phyloP scores from a whole-genome alignment of 2,329 filamentous ascomycete species.

The Esteya vermicola region DNA sequence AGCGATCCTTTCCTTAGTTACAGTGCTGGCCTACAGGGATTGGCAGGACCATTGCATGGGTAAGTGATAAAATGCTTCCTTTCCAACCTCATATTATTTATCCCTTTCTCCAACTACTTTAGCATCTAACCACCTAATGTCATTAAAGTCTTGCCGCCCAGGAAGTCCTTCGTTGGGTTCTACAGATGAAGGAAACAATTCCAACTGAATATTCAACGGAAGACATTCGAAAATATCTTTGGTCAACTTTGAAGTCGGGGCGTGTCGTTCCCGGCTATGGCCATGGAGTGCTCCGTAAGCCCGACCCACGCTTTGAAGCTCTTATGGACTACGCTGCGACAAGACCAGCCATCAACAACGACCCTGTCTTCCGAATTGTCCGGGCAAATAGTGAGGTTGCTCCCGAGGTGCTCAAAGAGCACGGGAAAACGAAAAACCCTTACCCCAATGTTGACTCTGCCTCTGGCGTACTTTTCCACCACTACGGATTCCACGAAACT shows the following conservation, averaged over 20 bases:
- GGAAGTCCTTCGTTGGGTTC: constrained; percentile 91
- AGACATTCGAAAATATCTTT: constrained; percentile 81
- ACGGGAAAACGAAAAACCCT: constrained; percentile 97
- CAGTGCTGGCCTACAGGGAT: constrained; percentile 85
- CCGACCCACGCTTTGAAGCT: constrained; percentile 90
- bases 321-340: constrained; percentile 88
- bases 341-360: constrained; percentile 68
- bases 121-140: too few species aligned
- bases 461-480: constrained; percentile 90
- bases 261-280: constrained; percentile 92
- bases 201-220: constrained; percentile 63
- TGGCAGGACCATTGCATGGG: constrained; percentile 85
- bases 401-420: constrained; percentile 77
- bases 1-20: constrained; percentile 94
- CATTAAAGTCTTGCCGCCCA: constrained; percentile 89
- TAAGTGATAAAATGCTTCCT: constrained; percentile 26
- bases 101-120: not conserved
- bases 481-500: constrained; percentile 95
- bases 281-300: constrained; percentile 90
- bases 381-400: constrained; percentile 88
- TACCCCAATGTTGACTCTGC: constrained; percentile 93
- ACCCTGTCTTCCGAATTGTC: constrained; percentile 89
- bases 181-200: constrained; percentile 88
- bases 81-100: not conserved
- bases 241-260: constrained; percentile 83